phyloP scores from a whole-genome alignment of 139 green algal species.

The Dunaliella primolecta region DNA sequence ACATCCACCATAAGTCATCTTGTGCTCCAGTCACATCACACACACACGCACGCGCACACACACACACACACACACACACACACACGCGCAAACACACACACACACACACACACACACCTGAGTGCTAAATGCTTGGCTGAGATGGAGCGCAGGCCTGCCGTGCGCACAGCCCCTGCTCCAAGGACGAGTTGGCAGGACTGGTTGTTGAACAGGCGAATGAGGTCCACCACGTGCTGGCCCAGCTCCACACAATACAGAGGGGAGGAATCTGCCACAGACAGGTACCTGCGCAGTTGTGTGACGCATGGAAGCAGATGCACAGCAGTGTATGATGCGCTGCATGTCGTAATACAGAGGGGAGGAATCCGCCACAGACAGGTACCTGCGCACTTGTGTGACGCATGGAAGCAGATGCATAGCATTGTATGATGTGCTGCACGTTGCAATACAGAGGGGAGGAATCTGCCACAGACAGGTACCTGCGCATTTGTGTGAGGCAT shows the following conservation, averaged over 20 bases:
- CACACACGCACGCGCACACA: too few relatives aligned
- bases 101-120: conserved; percentile 8
- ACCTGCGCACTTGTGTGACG: too few relatives aligned
- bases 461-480: conserved; percentile 39
- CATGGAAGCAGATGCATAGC: too few relatives aligned
- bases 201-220: conserved; percentile 86
- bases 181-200: conserved; percentile 85
- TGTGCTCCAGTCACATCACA: too few relatives aligned
- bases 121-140: conserved; percentile 82
- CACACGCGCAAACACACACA: too few relatives aligned
- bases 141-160: conserved; percentile 86
- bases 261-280: conserved; percentile 33
- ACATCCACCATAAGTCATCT: too few relatives aligned
- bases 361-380: conserved; percentile 32
- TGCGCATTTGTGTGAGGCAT: too few relatives aligned
- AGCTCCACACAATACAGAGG: conserved; percentile 56
- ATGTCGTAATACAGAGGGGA: conserved; percentile 52
- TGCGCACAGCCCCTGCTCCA: conserved; percentile 88
- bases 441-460: conserved; percentile 36
- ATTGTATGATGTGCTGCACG: too few relatives aligned
- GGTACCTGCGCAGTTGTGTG: conserved; percentile 22
- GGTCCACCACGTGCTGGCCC: conserved; percentile 69
- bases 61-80: too few relatives aligned
- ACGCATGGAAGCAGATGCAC: too few relatives aligned
- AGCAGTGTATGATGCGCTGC: too few relatives aligned